Evolutionary conservation across 140 eudicot genomes (phyloP).

Genomic region (Erigeron philadelphicus): DNA sequence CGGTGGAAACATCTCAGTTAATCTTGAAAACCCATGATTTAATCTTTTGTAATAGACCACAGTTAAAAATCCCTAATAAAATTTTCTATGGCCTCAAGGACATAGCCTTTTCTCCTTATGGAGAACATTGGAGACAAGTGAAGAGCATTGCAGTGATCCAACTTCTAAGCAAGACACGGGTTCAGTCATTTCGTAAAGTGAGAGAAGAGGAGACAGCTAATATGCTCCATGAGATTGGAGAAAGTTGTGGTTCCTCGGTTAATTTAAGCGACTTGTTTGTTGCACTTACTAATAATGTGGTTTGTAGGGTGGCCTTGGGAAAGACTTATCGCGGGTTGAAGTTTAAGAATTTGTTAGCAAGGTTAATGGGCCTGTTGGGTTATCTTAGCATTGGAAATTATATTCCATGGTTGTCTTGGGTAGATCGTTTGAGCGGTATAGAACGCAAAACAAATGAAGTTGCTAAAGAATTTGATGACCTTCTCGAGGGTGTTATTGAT

Average conservation of each 20-base stretch:
- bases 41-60: background rate
- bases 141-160: background rate
- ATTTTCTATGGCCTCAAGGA: background rate
- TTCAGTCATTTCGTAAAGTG: background rate
- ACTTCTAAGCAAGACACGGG: background rate
- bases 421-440: background rate
- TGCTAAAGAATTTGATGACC: background rate
- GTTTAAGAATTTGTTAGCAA: background rate
- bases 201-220: background rate
- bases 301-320: background rate
- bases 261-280: background rate
- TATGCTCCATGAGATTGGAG: background rate
- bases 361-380: background rate
- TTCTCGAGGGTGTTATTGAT: background rate
- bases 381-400: background rate
- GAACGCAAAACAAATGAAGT: background rate
- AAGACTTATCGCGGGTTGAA: background rate
- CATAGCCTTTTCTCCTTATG: background rate
- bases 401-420: background rate
- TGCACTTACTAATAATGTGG: conserved; percentile 3
- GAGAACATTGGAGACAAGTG: conserved; percentile 4
- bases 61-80: background rate
- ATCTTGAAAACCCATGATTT: background rate
- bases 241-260: background rate
- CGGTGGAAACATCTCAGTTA: background rate